Evolutionary conservation across 106 monocot genomes (phyloP).

Genomic region (Acanthochlamys bracteata): DNA sequence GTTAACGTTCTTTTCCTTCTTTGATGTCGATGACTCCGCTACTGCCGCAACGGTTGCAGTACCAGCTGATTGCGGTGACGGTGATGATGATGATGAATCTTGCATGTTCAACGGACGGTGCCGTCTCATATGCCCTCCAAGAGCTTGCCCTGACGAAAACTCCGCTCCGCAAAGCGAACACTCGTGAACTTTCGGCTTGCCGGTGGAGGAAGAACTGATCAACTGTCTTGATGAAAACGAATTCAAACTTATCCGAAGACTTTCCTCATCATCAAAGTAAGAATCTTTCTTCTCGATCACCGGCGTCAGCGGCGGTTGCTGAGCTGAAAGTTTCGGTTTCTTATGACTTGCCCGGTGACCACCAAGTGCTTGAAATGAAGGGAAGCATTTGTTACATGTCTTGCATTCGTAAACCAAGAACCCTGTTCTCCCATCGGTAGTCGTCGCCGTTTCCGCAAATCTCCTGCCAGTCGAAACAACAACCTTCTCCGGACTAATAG

Average conservation of each 20-base stretch:
- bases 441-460: slow-evolving; percentile 19
- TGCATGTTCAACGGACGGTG: slow-evolving; percentile 36
- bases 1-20: slow-evolving; percentile 29
- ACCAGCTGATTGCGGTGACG: too few species aligned
- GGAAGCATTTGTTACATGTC: slow-evolving; percentile 61
- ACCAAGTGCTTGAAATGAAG: slow-evolving; percentile 72
- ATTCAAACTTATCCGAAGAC: slow-evolving; percentile 12
- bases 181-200: slow-evolving; percentile 46
- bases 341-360: slow-evolving; percentile 64
- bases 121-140: slow-evolving; percentile 96
- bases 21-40: not conserved
- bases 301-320: not conserved
- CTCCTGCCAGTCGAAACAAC: slow-evolving; percentile 20
- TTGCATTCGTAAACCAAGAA: slow-evolving; percentile 53
- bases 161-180: slow-evolving; percentile 75
- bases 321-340: slow-evolving; percentile 22
- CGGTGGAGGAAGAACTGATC: not conserved
- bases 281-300: not conserved
- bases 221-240: slow-evolving; percentile 1
- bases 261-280: not conserved
- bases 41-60: too few species aligned
- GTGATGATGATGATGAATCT: not conserved
- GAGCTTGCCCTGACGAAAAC: slow-evolving; percentile 84
- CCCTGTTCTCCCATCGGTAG: slow-evolving; percentile 14
- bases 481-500: slow-evolving; percentile 3